Conservation (phyloP, 768 basidiomycete species). For the Termitomyces sp. region DNA sequence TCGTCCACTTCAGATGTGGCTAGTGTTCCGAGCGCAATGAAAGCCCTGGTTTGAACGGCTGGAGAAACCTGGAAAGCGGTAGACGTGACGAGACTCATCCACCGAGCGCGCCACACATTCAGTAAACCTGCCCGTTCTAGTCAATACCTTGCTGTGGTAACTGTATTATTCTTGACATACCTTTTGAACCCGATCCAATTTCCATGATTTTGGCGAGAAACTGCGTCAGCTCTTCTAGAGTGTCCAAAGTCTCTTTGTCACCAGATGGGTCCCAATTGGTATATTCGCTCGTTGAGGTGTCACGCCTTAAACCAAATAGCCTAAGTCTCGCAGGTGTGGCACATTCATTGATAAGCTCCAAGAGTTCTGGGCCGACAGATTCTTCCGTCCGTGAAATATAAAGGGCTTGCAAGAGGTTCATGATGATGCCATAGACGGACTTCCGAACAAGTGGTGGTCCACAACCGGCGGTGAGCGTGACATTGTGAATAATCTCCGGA, state of each 20-base stretch:
- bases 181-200: slow-evolving; percentile 59
- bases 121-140: slow-evolving; percentile 45
- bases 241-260: slow-evolving; percentile 56
- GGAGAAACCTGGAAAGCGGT: slow-evolving; percentile 89
- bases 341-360: slow-evolving; percentile 57
- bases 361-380: slow-evolving; percentile 52
- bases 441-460: slow-evolving; percentile 73
- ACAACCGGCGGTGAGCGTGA: slow-evolving; percentile 70
- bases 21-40: slow-evolving; percentile 78
- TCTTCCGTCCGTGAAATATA: slow-evolving; percentile 59
- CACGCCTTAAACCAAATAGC: slow-evolving; percentile 68
- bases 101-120: slow-evolving; percentile 89
- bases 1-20: slow-evolving; percentile 85
- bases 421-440: slow-evolving; percentile 74
- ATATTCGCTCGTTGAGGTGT: slow-evolving; percentile 67
- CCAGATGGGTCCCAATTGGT: slow-evolving; percentile 45
- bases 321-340: slow-evolving; percentile 51
- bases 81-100: slow-evolving; percentile 87
- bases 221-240: slow-evolving; percentile 57
- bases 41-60: slow-evolving; percentile 83
- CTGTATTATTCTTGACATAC: slow-evolving; percentile 33
- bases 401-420: slow-evolving; percentile 79
- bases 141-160: background rate
- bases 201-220: slow-evolving; percentile 63
- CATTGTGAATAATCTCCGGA: slow-evolving; percentile 77